Percentiles rank a stretch among this genome's conserved stretches.
These are phyloP conservation scores for Paraconiothyrium brasiliense DNA, from an alignment of 2,329 filamentous ascomycete genomes.

Conservation along the genomic window DNA sequence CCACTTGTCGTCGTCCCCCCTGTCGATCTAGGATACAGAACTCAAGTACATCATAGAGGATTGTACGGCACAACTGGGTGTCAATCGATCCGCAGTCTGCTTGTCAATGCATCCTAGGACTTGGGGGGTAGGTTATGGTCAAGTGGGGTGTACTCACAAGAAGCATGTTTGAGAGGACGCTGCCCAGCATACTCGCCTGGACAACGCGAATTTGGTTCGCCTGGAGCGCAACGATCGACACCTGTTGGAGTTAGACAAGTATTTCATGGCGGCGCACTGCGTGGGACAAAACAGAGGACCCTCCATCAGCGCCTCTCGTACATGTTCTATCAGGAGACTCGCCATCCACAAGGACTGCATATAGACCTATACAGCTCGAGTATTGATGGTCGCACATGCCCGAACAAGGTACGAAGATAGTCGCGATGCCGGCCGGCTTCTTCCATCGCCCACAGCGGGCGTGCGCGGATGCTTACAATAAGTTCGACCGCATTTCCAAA, in stretches of 20 bases:
- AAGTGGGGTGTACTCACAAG: constrained; percentile 61
- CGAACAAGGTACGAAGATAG: background rate
- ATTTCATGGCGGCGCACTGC: constrained; percentile 6
- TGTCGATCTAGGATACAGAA: too few species aligned
- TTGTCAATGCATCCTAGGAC: background rate
- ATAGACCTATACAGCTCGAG: background rate
- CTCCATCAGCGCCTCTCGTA: background rate
- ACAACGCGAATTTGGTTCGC: constrained; percentile 92
- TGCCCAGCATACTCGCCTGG: constrained; percentile 97
- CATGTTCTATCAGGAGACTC: background rate
- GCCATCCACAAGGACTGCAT: background rate
- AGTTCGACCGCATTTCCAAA: constrained; percentile 84
- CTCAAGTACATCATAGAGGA: background rate
- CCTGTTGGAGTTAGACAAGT: constrained; percentile 59
- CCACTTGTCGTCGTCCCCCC: too few species aligned
- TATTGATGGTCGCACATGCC: background rate
- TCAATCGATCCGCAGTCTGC: background rate
- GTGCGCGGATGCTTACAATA: constrained; percentile 62
- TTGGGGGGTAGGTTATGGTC: background rate
- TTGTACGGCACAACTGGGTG: background rate
- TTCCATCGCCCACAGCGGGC: background rate
- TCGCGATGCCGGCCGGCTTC: background rate
- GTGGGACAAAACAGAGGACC: background rate
- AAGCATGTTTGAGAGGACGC: constrained; percentile 92
- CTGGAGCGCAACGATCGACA: constrained; percentile 88